Evolutionary conservation across 495 filamentous ascomycete species (phyloP), one percentile per base, ranked within the genome.

Genomic region (Podospora tetraspora): DNA sequence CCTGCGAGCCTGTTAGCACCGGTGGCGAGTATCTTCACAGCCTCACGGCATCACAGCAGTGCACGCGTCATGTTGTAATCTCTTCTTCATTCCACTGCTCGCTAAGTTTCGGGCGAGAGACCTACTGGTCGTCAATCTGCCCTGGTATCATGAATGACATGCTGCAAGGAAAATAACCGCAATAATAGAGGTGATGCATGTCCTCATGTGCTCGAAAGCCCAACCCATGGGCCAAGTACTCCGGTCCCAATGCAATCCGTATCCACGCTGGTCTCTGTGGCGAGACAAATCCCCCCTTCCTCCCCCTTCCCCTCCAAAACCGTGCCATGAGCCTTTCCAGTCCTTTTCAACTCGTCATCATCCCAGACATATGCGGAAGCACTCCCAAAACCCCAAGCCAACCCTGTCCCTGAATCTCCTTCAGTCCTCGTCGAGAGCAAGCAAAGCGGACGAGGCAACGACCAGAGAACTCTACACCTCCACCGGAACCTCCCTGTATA

Each of bases 401-500:
- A 19, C 6, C 6, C 2, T n/a, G 43, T n/a, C 43, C 16, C 1
- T 52, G 19, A 52, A 52, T 27, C 58, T 11, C 12, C 11, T 5
- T 24, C 59, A 19, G 58, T 27, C 25, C 58, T 16, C 58, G 37
- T 7, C 12, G 37, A 43, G 37, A 43, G 16, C 37, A 43, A 13
- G 30, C 34, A 37, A 7, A 43, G 5, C 37, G 19, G 19, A 5
- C 34, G 13, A 43, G 11, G 16, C 43, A 52, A 7, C 43, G 43
- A 10, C 43, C 43, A 19, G 16, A 60, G 9, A 24, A 25, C 24
- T 1, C 24, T 60, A 57, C 27, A 12, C 52, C 64, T 30, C 12
- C 24, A 61, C 58, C 21, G 58, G 25, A 12, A 57, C 78, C 29
- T 78, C 77, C 61, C 81, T 80, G 76, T 86, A 87, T 59, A 93